Conservation (phyloP, 1,284 basidiomycete species). For the Malassezia globosa region DNA sequence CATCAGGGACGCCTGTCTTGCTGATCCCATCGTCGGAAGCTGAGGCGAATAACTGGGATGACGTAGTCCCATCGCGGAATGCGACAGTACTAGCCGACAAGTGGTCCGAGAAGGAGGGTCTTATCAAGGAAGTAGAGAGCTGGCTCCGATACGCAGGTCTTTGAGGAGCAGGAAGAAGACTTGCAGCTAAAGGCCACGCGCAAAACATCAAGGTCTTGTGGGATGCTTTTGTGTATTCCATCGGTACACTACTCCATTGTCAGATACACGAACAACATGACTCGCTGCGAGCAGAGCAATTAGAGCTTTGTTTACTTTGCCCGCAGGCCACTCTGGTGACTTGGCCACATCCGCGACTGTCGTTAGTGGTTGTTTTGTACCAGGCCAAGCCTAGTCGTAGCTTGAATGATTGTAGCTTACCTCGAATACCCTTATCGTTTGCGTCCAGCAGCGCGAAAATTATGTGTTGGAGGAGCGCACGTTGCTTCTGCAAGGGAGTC, state of each 20-base stretch:
- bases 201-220: slow-evolving; percentile 19
- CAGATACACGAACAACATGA: slow-evolving; percentile 58
- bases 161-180: neutral
- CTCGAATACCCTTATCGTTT: slow-evolving; percentile 26
- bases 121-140: slow-evolving; percentile 16
- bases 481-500: slow-evolving; percentile 22
- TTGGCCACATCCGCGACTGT: slow-evolving; percentile 71
- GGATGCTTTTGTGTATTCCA: slow-evolving; percentile 31
- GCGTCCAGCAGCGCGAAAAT: slow-evolving; percentile 38
- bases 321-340: slow-evolving; percentile 71
- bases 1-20: slow-evolving; percentile 12
- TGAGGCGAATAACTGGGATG: slow-evolving; percentile 2
- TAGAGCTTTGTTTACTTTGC: slow-evolving; percentile 79
- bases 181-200: too few relatives aligned
- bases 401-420: slow-evolving; percentile 12
- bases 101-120: slow-evolving; percentile 16
- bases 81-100: slow-evolving; percentile 5
- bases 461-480: slow-evolving; percentile 31
- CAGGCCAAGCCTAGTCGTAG: too few relatives aligned
- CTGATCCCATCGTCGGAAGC: neutral
- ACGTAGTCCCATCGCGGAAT: neutral
- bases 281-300: slow-evolving; percentile 81
- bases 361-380: too few relatives aligned
- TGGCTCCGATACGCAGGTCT: slow-evolving; percentile 13
- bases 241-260: slow-evolving; percentile 44